Conservation (phyloP, 306 rosid species). For the Erythrophleum fordii region DNA sequence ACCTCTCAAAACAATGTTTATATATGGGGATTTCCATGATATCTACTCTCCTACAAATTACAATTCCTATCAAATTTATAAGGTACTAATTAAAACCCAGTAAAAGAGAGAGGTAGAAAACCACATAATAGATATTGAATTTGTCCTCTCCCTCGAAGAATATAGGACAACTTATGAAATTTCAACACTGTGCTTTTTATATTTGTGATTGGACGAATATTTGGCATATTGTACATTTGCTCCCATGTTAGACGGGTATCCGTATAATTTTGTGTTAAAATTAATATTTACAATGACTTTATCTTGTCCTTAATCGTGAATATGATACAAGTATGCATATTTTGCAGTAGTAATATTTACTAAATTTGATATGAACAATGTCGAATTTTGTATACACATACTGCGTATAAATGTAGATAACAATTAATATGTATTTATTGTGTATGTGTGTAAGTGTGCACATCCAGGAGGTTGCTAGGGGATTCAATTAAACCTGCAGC, state of each 20-base stretch:
- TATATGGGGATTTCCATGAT: neutral
- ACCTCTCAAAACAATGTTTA: neutral
- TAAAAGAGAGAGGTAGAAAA: neutral
- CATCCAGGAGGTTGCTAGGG: neutral
- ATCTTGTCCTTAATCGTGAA: no score
- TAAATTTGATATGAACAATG: neutral
- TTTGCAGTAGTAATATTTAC: neutral
- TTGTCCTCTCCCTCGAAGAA: neutral
- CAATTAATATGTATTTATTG: neutral
- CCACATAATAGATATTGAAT: neutral
- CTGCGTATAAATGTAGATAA: neutral
- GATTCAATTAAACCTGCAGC: constrained; percentile 50
- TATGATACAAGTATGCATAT: neutral
- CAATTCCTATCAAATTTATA: neutral
- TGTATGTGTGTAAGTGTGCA: neutral
- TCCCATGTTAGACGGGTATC: no score
- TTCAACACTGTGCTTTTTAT: no score
- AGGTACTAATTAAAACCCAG: neutral
- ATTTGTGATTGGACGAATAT: no score
- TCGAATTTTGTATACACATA: neutral
- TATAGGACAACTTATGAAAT: no score
- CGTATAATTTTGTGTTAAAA: neutral
- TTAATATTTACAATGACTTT: no score
- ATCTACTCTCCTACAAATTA: neutral
- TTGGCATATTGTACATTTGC: no score